Evolutionary conservation across 2,329 filamentous ascomycete genomes (phyloP).

Genomic region (Hymenoscyphus scutula): DNA sequence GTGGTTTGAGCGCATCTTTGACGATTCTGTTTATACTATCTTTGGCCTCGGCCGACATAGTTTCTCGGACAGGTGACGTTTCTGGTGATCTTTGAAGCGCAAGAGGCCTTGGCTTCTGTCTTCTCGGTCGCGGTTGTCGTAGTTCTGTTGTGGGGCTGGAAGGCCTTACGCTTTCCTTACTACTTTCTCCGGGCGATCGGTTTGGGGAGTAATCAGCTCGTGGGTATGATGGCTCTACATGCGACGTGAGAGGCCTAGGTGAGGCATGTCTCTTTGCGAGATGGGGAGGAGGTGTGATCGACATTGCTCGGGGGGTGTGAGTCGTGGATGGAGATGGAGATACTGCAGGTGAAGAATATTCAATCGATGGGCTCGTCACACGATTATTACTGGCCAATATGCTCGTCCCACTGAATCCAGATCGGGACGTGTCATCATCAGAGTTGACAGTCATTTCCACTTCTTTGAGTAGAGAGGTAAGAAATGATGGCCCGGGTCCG

Average conservation of each 20-base stretch:
- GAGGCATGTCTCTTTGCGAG: constrained; percentile 60
- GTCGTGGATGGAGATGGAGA: constrained; percentile 64
- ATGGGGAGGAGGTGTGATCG: constrained; percentile 67
- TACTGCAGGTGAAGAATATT: constrained; percentile 61
- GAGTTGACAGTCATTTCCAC: constrained; percentile 66
- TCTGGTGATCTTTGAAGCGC: constrained; percentile 44
- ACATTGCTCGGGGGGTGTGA: constrained; percentile 65
- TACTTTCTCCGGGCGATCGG: constrained; percentile 42
- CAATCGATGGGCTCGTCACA: constrained; percentile 38
- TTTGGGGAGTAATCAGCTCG: constrained; percentile 72
- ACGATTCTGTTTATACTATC: constrained; percentile 88
- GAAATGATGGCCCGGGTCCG: constrained; percentile 65
- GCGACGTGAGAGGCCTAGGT: constrained; percentile 66
- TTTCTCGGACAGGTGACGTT: constrained; percentile 63
- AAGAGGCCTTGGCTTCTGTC: constrained; percentile 33
- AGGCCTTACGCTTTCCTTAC: constrained; percentile 24
- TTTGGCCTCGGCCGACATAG: constrained; percentile 78
- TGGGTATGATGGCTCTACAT: constrained; percentile 71
- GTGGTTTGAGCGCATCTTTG: constrained; percentile 72
- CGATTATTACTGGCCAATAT: constrained; percentile 26
- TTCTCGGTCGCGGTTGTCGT: constrained; percentile 34
- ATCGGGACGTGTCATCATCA: constrained; percentile 51
- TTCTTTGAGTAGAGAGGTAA: constrained; percentile 84
- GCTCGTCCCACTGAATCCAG: constrained; percentile 24
- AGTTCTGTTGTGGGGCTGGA: constrained; percentile 31